Conservation (phyloP, 495 filamentous ascomycete species). For the Annulohypoxylon stygium region DNA sequence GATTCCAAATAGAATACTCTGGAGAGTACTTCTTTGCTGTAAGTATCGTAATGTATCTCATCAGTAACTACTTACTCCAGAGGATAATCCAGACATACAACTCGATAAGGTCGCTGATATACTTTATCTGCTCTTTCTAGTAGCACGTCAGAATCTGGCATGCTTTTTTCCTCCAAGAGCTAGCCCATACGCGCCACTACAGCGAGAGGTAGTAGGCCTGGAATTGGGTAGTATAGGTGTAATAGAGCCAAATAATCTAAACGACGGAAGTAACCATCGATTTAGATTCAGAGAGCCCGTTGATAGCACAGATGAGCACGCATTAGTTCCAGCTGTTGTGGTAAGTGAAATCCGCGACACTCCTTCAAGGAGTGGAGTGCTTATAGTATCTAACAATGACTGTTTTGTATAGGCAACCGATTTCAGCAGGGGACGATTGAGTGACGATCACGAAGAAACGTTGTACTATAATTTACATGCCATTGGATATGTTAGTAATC, state of each 20-base stretch:
- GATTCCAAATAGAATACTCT: neutral
- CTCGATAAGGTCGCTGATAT: neutral
- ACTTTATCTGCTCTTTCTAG: neutral
- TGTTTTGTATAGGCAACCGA: neutral
- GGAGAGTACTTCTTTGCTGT: neutral
- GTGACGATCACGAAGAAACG: neutral
- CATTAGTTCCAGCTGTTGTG: neutral
- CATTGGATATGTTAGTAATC: neutral
- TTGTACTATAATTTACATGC: neutral
- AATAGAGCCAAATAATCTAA: neutral
- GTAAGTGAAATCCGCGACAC: neutral
- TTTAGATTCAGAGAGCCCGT: neutral
- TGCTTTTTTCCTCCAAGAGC: neutral
- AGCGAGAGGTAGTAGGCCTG: neutral
- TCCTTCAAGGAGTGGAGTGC: neutral
- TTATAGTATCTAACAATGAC: neutral
- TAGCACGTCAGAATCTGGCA: neutral
- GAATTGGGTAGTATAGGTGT: neutral
- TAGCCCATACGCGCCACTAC: neutral
- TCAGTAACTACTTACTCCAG: too few relatives aligned
- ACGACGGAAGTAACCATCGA: neutral
- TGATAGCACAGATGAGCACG: neutral
- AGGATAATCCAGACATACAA: neutral
- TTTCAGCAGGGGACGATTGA: neutral
- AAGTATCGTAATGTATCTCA: neutral